These are phyloP conservation scores for Fomitopsis pulvina DNA, from an alignment of 768 basidiomycete genomes.

Conservation along the genomic window DNA sequence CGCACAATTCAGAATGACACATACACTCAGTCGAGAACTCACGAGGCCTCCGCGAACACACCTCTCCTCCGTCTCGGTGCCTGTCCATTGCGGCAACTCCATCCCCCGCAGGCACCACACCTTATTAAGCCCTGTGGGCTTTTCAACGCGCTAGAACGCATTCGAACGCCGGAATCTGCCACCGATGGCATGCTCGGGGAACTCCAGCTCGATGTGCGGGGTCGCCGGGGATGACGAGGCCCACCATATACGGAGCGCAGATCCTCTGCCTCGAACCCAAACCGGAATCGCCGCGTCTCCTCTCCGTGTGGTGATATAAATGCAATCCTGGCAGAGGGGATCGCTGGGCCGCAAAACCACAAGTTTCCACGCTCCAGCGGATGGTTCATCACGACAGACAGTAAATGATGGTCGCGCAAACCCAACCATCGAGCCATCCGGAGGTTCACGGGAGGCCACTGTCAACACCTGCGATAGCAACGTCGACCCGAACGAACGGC, in stretches of 20 bases:
- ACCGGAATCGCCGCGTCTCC: too few relatives aligned
- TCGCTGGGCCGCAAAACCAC: too few relatives aligned
- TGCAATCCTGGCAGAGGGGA: too few relatives aligned
- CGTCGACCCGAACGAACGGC: conserved; percentile 1
- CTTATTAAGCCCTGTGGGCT: too few relatives aligned
- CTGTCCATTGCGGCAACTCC: background rate
- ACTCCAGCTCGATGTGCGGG: conserved; percentile 1
- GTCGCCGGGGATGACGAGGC: conserved; percentile 1
- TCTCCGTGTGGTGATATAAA: too few relatives aligned
- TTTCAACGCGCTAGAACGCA: too few relatives aligned
- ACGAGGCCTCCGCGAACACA: background rate
- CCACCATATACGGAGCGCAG: conserved; percentile 1
- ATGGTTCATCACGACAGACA: too few relatives aligned
- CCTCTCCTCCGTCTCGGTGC: background rate
- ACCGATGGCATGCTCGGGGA: background rate
- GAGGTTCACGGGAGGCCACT: background rate
- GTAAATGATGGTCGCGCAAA: background rate
- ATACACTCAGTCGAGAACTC: background rate
- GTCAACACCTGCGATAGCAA: conserved; percentile 1
- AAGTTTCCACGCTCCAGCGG: too few relatives aligned
- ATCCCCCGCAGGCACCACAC: too few relatives aligned
- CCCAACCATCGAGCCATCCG: background rate
- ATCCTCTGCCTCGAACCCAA: background rate
- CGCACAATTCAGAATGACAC: background rate
- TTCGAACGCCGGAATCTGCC: too few relatives aligned